Evolutionary conservation across 2,329 filamentous ascomycete species (phyloP), one percentile per base, ranked within the genome.

Genomic region (Aspergillus hiratsukae): DNA sequence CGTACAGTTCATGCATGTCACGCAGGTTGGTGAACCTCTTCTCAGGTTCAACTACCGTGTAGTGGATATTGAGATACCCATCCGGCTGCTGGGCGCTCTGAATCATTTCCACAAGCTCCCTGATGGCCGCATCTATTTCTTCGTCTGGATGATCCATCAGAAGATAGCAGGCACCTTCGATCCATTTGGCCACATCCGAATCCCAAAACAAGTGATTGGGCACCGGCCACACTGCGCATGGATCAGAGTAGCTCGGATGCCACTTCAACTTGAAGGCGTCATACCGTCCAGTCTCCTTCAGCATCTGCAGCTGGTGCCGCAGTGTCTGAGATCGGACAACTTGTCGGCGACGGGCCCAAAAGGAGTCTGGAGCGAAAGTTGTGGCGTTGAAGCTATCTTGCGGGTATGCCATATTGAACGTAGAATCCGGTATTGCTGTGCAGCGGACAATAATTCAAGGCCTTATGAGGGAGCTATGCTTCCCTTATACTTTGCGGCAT

Each of bases 61-160:
- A 87, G 63, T 87, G 83, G 6, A 85, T 80, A 63, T 87, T 87
- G 23, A 87, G 65, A 63, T 87, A 87, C 0, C 84, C 84, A 64
- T 87, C 84, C 1, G 73, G 67, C 53, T 82, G 78, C 69, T 87
- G 84, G 0, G 84, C 84, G 1, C 64, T 69, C 7, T 77, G 65
- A 10, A 87, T 84, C 78, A 83, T 85, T 0, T 76, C 72, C 0
- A 84, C 82, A n/a, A 86, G 66, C 54, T 86, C 81, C 29, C 78
- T 68, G 0, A 86, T 75, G 0, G 83, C 81, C 1, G 67, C 67
- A 53, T 81, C 77, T 52, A 85, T 70, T 46, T 80, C 75, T 0
- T 69, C 65, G 55, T 82, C 75, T 19, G 77, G 69, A 14, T 76
- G 28, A 62, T 64, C 8, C 83, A 69, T 60, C 14, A 65, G 53